phyloP scores from a whole-genome alignment of 345 rosid species.

The Eucalyptus pauciflora region DNA sequence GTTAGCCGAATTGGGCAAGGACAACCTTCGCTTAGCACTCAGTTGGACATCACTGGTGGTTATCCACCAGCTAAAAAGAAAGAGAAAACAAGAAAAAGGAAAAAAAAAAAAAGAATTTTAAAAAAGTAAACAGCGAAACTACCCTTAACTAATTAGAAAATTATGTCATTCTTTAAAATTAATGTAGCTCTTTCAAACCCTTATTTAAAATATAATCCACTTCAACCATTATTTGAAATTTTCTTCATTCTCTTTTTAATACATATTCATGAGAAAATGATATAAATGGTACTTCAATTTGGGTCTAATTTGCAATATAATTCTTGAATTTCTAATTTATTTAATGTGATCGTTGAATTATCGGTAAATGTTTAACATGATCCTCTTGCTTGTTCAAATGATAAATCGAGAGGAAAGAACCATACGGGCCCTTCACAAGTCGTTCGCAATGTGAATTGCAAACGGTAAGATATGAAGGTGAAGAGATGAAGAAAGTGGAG shows the following conservation, averaged over 20 bases:
- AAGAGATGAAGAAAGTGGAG: neutral
- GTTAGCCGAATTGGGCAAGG: no score
- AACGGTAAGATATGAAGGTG: neutral
- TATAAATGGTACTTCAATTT: neutral
- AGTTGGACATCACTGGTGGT: accelerated
- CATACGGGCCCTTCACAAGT: neutral
- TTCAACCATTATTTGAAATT: no score
- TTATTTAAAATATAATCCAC: no score
- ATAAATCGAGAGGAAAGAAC: neutral
- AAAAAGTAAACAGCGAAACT: no score
- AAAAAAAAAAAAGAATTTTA: no score
- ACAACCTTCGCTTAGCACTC: accelerated
- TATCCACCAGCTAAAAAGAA: accelerated
- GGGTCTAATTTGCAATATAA: no score
- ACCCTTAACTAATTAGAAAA: no score
- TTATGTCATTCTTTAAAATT: no score
- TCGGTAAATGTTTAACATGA: neutral
- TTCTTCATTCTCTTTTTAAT: no score
- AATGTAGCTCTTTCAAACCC: no score
- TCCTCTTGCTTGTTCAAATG: neutral
- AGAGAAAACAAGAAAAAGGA: no score
- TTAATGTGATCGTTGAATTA: neutral
- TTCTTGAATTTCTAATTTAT: neutral
- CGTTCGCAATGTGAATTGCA: neutral
- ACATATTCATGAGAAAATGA: neutral